Conservation (phyloP, 192 early-diverging fungal species). For the Rhizophagus clarus region DNA sequence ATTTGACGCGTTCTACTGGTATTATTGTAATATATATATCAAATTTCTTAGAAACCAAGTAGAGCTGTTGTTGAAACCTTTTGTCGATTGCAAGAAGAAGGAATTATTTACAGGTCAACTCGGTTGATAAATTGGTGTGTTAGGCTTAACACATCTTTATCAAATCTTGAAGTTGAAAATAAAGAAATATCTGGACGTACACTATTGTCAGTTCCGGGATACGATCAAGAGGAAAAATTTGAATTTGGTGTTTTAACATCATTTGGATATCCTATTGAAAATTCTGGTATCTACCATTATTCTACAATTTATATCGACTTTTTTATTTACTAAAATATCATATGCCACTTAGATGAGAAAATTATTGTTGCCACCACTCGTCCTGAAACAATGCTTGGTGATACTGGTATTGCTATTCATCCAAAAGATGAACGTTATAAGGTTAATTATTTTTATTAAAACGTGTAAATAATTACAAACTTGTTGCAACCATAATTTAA, state of each 20-base stretch:
- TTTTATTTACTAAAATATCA: background rate
- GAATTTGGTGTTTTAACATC: constrained; percentile 98
- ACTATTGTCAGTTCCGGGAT: constrained; percentile 86
- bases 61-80: constrained; percentile 94
- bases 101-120: constrained; percentile 94
- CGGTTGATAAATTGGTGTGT: constrained; percentile 99
- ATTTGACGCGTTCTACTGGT: background rate
- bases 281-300: constrained; percentile 43
- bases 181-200: constrained; percentile 85
- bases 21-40: background rate
- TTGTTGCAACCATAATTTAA: background rate
- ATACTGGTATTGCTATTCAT: constrained; percentile 95
- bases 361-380: constrained; percentile 97
- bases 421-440: constrained; percentile 91
- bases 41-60: constrained; percentile 54
- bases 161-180: constrained; percentile 96
- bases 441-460: constrained; percentile 31
- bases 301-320: background rate
- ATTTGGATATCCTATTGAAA: constrained; percentile 92
- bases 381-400: constrained; percentile 99
- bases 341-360: constrained; percentile 59
- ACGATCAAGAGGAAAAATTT: constrained; percentile 90
- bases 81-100: constrained; percentile 91
- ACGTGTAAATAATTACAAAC: background rate
- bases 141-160: constrained; percentile 91